Base-by-base conservation (phyloP, 345 rosid genomes). In the Populus euphratica region DNA sequence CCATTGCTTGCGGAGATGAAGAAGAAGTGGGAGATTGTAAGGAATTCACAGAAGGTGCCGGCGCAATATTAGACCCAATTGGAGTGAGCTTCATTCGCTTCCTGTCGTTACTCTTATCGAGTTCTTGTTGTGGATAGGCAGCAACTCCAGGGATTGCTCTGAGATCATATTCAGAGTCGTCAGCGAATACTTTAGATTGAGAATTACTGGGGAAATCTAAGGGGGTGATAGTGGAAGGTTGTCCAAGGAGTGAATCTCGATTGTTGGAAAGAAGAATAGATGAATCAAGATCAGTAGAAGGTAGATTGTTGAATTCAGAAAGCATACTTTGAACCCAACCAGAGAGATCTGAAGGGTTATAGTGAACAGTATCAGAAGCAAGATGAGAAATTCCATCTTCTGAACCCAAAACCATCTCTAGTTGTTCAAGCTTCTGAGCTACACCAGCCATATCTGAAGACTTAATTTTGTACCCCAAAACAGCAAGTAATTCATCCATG, bases 381-480 rank as follows among this genome's bases (percentile, higher is more conserved):
- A 82, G 76, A 29, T 72, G 75, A 29, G 82, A 76, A 31, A 79
- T 67, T 12, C 77, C 85, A 38, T 82, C 85, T 39, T 78, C 79
- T 1, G 77, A 61, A 11, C 75, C 80, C 77, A 82, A 68, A 13
- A 61, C 85, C 85, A 82, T 78, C 75, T 82, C 85, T 18, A 82
- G 85, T 29, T 75, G 85, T 38, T 82, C 85, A 35, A 82, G 85
- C 59, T 78, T 82, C 14, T 75, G 79, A 25, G 85, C 85, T 14
- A 82, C 85, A 47, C 78, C 82, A 0, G 82, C 85, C 85, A 82
- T 82, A 62, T 82, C 85, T 3, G 85, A 82, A 3, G 85, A 75
- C 33, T 66, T 61, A 14, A 82, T 80, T 39, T 82, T 79, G 77
- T 79, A 82, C 20, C 85, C 85, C 67, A 82, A 21, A 18, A 79